phyloP scores from a whole-genome alignment of 2,329 filamentous ascomycete species.

The Boeremia lycopersici region DNA sequence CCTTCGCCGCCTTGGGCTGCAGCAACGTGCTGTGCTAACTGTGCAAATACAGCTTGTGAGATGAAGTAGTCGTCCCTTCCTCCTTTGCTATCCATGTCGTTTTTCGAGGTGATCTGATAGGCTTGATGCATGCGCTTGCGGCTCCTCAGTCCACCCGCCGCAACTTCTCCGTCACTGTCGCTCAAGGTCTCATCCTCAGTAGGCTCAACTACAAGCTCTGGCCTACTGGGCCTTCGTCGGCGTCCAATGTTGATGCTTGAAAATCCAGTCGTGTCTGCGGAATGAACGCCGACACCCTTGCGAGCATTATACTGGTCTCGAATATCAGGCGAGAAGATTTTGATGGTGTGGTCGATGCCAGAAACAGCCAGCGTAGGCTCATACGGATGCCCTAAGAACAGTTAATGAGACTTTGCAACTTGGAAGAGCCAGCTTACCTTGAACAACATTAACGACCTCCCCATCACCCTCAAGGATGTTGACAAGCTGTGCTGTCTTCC shows the following conservation, averaged over 20 bases:
- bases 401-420: not conserved
- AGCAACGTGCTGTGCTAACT: conserved; percentile 43
- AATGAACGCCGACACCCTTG: conserved; percentile 63
- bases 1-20: conserved; percentile 24
- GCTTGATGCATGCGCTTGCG: conserved; percentile 64
- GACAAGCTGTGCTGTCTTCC: conserved; percentile 64
- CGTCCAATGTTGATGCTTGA: conserved; percentile 47
- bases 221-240: conserved; percentile 14
- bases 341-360: conserved; percentile 71
- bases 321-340: conserved; percentile 69
- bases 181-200: conserved; percentile 19
- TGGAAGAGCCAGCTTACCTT: conserved; percentile 52
- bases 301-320: conserved; percentile 63
- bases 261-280: conserved; percentile 50
- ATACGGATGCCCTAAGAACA: conserved; percentile 63
- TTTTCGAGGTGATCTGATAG: conserved; percentile 67
- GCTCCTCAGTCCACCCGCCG: conserved; percentile 58
- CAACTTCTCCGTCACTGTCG: conserved; percentile 48
- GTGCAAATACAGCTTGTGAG: conserved; percentile 51
- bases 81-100: conserved; percentile 64
- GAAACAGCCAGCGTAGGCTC: conserved; percentile 70
- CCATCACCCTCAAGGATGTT: conserved; percentile 71
- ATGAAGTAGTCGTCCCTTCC: conserved; percentile 64
- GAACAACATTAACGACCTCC: conserved; percentile 72
- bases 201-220: conserved; percentile 9